Evolutionary conservation across 2,329 filamentous ascomycete genomes (phyloP).

Genomic region (Aspergillus novoparasiticus): DNA sequence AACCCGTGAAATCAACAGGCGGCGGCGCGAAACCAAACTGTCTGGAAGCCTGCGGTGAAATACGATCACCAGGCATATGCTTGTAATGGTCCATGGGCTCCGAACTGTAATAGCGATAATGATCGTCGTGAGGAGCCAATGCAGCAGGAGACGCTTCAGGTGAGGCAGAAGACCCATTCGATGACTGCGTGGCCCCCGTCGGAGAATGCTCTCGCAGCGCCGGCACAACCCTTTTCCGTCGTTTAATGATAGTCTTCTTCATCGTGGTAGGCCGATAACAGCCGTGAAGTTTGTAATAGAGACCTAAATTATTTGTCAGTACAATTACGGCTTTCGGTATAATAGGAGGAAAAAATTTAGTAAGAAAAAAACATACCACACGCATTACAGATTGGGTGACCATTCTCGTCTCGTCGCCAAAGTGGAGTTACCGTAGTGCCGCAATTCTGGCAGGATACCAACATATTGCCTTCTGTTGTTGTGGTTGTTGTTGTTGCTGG

Average conservation of each 20-base stretch:
- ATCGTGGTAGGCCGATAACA: conserved; percentile 93
- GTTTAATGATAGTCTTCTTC: conserved; percentile 98
- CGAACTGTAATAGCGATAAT: conserved; percentile 36
- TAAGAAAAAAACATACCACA: conserved; percentile 70
- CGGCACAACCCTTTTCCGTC: conserved; percentile 90
- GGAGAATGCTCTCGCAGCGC: conserved; percentile 59
- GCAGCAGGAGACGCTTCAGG: conserved; percentile 42
- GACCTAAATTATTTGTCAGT: conserved; percentile 55
- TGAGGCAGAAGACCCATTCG: conserved; percentile 46
- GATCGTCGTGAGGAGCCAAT: conserved; percentile 35
- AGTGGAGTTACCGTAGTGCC: conserved; percentile 94
- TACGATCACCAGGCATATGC: conserved; percentile 41
- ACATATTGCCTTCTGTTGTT: conserved; percentile 49
- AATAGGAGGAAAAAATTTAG: not conserved
- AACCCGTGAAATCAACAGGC: conserved; percentile 54
- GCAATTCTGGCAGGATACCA: conserved; percentile 96
- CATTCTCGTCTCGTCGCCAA: conserved; percentile 91
- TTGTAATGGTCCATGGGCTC: conserved; percentile 45
- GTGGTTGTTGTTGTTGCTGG: conserved; percentile 17
- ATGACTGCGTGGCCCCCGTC: conserved; percentile 42
- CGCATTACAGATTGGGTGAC: conserved; percentile 97
- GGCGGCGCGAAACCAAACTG: conserved; percentile 43
- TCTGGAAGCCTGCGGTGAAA: conserved; percentile 47
- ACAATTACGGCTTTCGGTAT: not conserved
- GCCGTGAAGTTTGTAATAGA: conserved; percentile 96